These are phyloP conservation scores for Lathyrus oleraceus DNA, from an alignment of 306 rosid species.

Conservation along the genomic window DNA sequence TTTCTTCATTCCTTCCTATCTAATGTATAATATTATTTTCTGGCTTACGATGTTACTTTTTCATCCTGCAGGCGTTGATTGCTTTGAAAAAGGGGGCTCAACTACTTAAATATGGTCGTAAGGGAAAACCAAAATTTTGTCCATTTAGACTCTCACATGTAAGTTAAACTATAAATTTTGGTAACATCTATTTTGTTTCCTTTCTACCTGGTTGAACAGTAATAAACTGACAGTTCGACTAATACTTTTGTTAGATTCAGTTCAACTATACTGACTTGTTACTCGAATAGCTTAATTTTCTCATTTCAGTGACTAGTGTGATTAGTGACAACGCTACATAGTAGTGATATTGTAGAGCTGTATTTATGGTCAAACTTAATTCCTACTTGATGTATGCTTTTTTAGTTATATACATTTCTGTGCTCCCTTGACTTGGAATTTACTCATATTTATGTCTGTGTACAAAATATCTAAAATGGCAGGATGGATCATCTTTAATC, in stretches of 20 bases:
- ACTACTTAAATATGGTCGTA: conserved; percentile 93
- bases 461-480: conserved; percentile 39
- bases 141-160: conserved; percentile 87
- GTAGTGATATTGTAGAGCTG: too few species aligned
- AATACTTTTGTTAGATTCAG: too few species aligned
- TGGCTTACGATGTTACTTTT: conserved; percentile 31
- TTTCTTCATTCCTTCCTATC: conserved; percentile 1
- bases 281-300: too few species aligned
- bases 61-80: conserved; percentile 67
- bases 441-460: conserved; percentile 20
- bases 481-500: conserved; percentile 87
- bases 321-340: too few species aligned
- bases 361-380: too few species aligned
- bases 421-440: conserved; percentile 8
- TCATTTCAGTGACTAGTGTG: too few species aligned
- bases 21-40: conserved; percentile 24
- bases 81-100: conserved; percentile 95
- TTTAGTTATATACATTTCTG: too few species aligned
- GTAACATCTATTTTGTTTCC: conserved; percentile 1
- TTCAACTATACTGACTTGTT: too few species aligned
- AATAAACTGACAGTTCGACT: background rate
- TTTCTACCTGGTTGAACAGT: conserved; percentile 25
- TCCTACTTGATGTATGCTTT: too few species aligned
- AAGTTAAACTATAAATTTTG: conserved; percentile 41
- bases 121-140: conserved; percentile 98